Conservation (phyloP, 306 rosid species). For the Casuarina cunninghamiana region DNA sequence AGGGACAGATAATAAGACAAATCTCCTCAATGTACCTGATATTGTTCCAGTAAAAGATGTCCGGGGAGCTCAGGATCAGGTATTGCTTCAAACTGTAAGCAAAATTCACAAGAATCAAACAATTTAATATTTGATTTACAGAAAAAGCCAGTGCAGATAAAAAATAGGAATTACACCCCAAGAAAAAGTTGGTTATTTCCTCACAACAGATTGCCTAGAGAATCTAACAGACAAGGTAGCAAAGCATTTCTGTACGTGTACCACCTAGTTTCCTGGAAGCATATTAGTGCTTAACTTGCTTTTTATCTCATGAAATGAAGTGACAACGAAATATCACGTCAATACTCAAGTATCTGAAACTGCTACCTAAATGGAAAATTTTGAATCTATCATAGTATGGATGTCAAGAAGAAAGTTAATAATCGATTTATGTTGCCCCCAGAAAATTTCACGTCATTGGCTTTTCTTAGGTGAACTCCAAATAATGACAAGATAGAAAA, state of each 20-base stretch:
- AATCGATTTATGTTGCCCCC: background rate
- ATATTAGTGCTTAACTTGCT: background rate
- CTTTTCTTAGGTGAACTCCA: background rate
- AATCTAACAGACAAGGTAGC: background rate
- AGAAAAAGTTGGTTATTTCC: slow-evolving; percentile 11
- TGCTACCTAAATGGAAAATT: background rate
- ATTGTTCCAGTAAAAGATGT: slow-evolving; percentile 90
- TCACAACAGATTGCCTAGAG: background rate
- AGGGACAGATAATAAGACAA: background rate
- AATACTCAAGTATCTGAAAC: slow-evolving; percentile 1
- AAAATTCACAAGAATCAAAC: slow-evolving; percentile 35
- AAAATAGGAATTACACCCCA: slow-evolving; percentile 17
- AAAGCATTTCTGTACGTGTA: background rate
- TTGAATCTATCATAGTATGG: background rate
- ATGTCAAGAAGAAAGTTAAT: background rate
- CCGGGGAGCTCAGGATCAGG: slow-evolving; percentile 97
- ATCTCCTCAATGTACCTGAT: slow-evolving; percentile 61
- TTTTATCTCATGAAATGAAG: background rate
- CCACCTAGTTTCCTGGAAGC: background rate
- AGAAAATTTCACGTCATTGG: background rate
- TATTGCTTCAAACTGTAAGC: slow-evolving; percentile 68
- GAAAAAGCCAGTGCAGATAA: slow-evolving; percentile 18
- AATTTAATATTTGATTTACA: slow-evolving; percentile 19
- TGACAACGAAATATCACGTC: background rate
- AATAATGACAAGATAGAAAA: background rate